Base-by-base conservation (phyloP, 2,329 filamentous ascomycete species). In the Penicillium polonicum region DNA sequence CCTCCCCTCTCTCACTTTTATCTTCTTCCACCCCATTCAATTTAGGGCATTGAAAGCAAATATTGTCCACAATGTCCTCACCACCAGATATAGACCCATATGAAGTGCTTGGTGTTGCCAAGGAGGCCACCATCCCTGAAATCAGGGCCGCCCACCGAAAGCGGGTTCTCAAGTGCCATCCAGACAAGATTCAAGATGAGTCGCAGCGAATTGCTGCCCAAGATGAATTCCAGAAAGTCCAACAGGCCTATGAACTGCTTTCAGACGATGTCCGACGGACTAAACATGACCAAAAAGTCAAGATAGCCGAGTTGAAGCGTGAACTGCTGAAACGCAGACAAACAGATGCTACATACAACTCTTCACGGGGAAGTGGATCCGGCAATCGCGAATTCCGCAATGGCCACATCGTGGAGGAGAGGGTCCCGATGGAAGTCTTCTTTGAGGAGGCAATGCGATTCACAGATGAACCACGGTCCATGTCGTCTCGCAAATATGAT, bases 231-330 rank as follows among this genome's bases (percentile, higher is more conserved):
- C 92, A 97, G 76, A 87, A 86, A 72, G 90, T 97, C 35, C 92
- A 97, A 74, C 86, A 92, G 68, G 92, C 94, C 50, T 99, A 96
- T 76, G 94, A 97, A 76, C 81, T 94, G 31, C 84, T 99, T 60
- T 90, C 86, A 69, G 88, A 97, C 71, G 89, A 93, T 29, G 81
- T 79, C 7, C 85, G 88, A 71, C 82, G 91, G 59, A 76, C 80
- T 58, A 86, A 87, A 65, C 96, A 97, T 74, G 91, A 97, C 75
- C 86, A 91, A 52, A 83, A 88, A 70, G 80, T 88, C 60, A 85
- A 82, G 67, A 74, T 92, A 61, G 85, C 84, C 50, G 85, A 88
- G 71, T 76, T 91, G 68, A 83, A 83, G 70, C 85, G 76, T 61
- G 80, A 86, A 64, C 75, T 79, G 59, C 74, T 80, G 66, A 64